Evolutionary conservation across 2,329 filamentous ascomycete genomes (phyloP).

Genomic region (Sarocladiaceae sp.): DNA sequence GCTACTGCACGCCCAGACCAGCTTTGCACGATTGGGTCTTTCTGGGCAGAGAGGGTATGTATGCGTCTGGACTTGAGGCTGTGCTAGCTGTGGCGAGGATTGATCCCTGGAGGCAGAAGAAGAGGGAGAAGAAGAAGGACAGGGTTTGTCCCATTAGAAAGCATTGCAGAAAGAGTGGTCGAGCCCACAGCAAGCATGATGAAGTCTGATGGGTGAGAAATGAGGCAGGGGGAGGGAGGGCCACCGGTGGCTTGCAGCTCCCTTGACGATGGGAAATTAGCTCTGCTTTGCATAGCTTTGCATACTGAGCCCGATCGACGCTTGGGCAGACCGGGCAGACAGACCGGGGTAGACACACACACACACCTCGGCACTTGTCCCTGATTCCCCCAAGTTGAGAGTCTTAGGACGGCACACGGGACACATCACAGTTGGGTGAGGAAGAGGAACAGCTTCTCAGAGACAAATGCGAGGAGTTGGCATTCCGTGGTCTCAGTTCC

Average conservation of each 20-base stretch:
- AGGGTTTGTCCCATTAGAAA: too few relatives aligned
- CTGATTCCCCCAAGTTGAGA: conserved; percentile 3
- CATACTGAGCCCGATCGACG: conserved; percentile 4
- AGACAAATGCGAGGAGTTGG: too few relatives aligned
- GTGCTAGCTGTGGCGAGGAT: not conserved
- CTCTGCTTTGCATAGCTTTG: not conserved
- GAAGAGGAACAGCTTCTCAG: too few relatives aligned
- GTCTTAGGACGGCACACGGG: too few relatives aligned
- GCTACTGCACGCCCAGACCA: conserved; percentile 4
- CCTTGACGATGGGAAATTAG: conserved; percentile 9
- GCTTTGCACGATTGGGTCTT: not conserved
- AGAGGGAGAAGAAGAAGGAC: too few relatives aligned
- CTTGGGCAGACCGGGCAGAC: not conserved
- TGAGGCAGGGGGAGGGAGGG: conserved; percentile 3
- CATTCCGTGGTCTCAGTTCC: too few relatives aligned
- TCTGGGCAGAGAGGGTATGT: not conserved
- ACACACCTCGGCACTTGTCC: not conserved
- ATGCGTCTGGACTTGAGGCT: not conserved
- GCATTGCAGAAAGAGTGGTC: not conserved
- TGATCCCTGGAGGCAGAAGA: not conserved
- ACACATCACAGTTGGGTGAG: too few relatives aligned
- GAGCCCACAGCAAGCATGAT: not conserved
- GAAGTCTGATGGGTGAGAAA: not conserved
- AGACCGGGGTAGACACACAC: not conserved
- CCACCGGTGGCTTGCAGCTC: not conserved